Evolutionary conservation across 805 yeast genomes (phyloP), one percentile per base, ranked within the genome.

Genomic region (Clavispora fructus): DNA sequence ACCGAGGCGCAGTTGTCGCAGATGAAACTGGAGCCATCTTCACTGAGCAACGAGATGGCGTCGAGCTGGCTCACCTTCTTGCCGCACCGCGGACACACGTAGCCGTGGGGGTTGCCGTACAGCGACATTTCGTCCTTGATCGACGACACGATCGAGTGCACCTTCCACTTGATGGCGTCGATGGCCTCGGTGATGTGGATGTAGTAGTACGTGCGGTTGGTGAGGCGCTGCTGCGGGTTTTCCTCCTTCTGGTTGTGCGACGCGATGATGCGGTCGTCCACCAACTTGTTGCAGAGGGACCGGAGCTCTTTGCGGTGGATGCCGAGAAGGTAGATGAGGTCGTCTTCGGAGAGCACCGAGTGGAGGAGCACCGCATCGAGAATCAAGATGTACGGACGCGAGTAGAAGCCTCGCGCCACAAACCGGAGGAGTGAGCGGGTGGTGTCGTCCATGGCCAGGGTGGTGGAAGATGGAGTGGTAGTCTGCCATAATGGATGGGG

Each of bases 81-180:
- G 43, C 80, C 79, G 68, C 99, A 94, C 23, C 84, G 71, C 8
- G 95, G 91, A 62, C 99, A 94, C 48, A 87, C 77, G 61, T 87
- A 94, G 3, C 98, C 99, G 59, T 94, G 96, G 1, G 97, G 95
- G 55, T 89, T 91, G 25, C 89, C 82, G 57, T 85, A 87, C 52
- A 82, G 86, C 43, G 88, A 83, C 68, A 92, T 78, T 58, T 90
- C 95, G 52, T 85, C 87, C 60, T 88, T 88, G 46, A 91, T 74
- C 45, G 75, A 64, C 55, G 83, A 84, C 12, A 88, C 97, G 26
- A 94, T 77, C 40, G 87, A 80, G 63, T 92, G 96, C 48, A 92
- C 87, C 60, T 91, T 90, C 98, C 98, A 94, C 66, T 94, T 94
- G 61, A 94, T 82, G 4, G 97, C 82, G 67, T 94, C 99, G 35